Evolutionary conservation across 441 rosid species (phyloP), one percentile per base, ranked within the genome.

Genomic region (Raphanus hybrid): DNA sequence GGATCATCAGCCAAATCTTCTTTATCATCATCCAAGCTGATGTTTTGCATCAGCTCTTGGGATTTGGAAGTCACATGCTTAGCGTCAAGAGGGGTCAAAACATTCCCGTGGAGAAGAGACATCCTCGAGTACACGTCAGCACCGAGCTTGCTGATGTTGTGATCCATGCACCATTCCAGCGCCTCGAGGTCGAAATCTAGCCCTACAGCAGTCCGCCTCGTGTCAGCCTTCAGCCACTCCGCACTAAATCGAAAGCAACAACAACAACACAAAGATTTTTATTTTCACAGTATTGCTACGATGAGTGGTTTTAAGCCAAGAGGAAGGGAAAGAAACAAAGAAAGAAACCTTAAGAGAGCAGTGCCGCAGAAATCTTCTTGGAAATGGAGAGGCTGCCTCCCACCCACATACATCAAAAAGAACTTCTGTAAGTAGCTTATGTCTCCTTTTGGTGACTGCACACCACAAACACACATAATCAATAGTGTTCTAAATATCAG

Each of bases 351-450:
- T 20, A 94, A 86, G 72, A 94, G 89, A 77, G 97, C 97, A 81
- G 95, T 92, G 74, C 98, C 98, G 66, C 97, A 94, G 80, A 94
- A 94, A 83, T 94, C 97, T 81, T 94, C 96, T 83, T 94, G 97
- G 14, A 92, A 83, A 85, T 90, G 97, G 23, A 91, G 90, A 41
- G 98, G 95, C 63, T 79, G 85, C 75, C 98, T 88, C 76, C 95
- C 91, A 59, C 97, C 93, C 6, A 92, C 85, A 78, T 92, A 92
- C 86, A 85, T 82, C 52, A 94, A 64, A 82, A 94, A 92, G 86
- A 92, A 94, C 86, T 94, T 94, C 75, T 82, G 93, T 88, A 92
- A 50, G 76, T 94, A 94, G 80, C 96, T 92, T 66, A 92, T 92
- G 78, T 94, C 98, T 71, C 97, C 97, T 85, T 94, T 92, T 14